Conservation (phyloP, 352 stramenopile species). For the Globisporangium polare region DNA sequence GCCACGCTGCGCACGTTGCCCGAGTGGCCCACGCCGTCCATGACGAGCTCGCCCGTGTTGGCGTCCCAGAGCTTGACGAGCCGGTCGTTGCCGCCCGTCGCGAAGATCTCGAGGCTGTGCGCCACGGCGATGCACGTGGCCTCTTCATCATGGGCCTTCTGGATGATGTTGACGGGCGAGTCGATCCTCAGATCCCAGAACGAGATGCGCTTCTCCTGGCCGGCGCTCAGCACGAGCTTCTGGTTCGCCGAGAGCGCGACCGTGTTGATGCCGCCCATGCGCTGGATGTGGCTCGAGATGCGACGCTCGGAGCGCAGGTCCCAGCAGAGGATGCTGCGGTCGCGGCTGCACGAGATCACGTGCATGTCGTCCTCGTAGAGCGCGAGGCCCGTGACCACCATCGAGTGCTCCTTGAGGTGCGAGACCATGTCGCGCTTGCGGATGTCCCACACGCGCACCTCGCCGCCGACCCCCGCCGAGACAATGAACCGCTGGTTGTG, state of each 20-base stretch:
- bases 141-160: slow-evolving; percentile 79
- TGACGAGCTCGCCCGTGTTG: slow-evolving; percentile 48
- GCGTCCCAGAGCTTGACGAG: slow-evolving; percentile 89
- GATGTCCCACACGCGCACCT: slow-evolving; percentile 93
- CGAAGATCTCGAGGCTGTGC: slow-evolving; percentile 80
- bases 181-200: slow-evolving; percentile 91
- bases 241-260: slow-evolving; percentile 87
- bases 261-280: slow-evolving; percentile 92
- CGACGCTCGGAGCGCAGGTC: slow-evolving; percentile 86
- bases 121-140: slow-evolving; percentile 88
- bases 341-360: slow-evolving; percentile 84
- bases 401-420: slow-evolving; percentile 91
- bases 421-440: slow-evolving; percentile 87
- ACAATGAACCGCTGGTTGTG: slow-evolving; percentile 90
- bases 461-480: slow-evolving; percentile 74
- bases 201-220: slow-evolving; percentile 91
- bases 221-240: slow-evolving; percentile 87
- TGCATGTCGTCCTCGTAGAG: slow-evolving; percentile 90
- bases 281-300: slow-evolving; percentile 87
- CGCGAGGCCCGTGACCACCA: slow-evolving; percentile 78
- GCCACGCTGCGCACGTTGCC: slow-evolving; percentile 62
- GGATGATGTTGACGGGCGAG: slow-evolving; percentile 72
- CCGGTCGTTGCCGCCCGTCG: slow-evolving; percentile 84
- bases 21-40: slow-evolving; percentile 78
- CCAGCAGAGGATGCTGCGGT: slow-evolving; percentile 92